Evolutionary conservation across 1,139 yeast genomes (phyloP).

Genomic region (Yamadazyma pseudoaaseri): DNA sequence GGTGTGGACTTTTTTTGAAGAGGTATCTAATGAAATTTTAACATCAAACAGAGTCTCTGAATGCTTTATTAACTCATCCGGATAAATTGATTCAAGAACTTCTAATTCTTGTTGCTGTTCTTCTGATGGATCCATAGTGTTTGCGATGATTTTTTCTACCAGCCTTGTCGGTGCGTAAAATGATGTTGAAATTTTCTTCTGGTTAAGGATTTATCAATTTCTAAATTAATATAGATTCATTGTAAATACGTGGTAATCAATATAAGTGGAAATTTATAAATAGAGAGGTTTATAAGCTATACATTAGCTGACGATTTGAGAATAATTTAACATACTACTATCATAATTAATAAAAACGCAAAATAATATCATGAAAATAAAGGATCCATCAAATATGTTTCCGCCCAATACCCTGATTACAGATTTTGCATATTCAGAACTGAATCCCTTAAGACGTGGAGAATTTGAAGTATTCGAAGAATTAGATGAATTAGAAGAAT

Average conservation of each 20-base stretch:
- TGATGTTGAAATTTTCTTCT: constrained; percentile 3
- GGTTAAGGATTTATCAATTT: constrained; percentile 2
- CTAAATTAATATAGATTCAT: not conserved
- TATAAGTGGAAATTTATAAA: no score
- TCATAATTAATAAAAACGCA: no score
- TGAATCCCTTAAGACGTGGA: constrained; percentile 70
- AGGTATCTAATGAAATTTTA: constrained; percentile 55
- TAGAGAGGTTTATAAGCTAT: no score
- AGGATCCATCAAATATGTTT: constrained; percentile 2
- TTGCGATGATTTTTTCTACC: not conserved
- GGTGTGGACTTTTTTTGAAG: constrained; percentile 50
- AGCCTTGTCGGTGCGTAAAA: not conserved
- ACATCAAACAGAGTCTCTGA: constrained; percentile 48
- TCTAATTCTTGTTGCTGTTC: constrained; percentile 81
- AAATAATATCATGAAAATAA: not conserved
- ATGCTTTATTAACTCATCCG: constrained; percentile 67
- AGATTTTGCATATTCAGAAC: constrained; percentile 74
- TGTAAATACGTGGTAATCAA: no score
- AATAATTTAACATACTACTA: no score
- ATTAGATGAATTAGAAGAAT: constrained; percentile 3
- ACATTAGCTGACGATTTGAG: no score
- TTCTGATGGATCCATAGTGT: constrained; percentile 64
- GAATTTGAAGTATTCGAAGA: constrained; percentile 13
- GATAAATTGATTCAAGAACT: constrained; percentile 85
- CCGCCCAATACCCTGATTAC: constrained; percentile 48